Percentiles rank a stretch among this genome's conserved stretches.
Conservation (phyloP, 768 basidiomycete species). For the Serpula lacrymans region DNA sequence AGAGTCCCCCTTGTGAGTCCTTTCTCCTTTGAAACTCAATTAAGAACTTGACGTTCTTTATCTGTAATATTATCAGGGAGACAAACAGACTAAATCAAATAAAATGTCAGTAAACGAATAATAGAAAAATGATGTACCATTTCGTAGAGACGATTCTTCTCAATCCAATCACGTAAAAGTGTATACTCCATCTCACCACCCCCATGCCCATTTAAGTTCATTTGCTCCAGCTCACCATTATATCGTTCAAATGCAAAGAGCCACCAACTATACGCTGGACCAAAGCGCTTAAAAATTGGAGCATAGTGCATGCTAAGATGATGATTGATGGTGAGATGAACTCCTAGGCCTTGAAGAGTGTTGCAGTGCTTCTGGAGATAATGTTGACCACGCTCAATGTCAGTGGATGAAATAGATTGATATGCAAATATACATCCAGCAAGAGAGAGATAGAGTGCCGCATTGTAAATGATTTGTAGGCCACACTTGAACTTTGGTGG, state of each 20-base stretch:
- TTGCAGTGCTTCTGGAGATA: conserved; percentile 20
- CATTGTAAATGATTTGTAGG: conserved; percentile 6
- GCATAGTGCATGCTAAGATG: too few relatives aligned
- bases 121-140: too few relatives aligned
- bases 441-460: background rate
- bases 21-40: too few relatives aligned
- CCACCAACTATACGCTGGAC: too few relatives aligned
- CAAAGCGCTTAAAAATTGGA: too few relatives aligned
- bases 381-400: conserved; percentile 19
- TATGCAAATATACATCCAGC: conserved; percentile 16
- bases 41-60: too few relatives aligned
- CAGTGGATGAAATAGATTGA: conserved; percentile 16
- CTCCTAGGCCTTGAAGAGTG: conserved; percentile 8
- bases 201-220: background rate
- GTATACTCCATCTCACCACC: background rate
- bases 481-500: conserved; percentile 9
- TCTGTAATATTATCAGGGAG: too few relatives aligned
- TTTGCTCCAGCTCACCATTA: background rate
- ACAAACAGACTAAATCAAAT: too few relatives aligned
- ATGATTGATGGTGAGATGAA: too few relatives aligned
- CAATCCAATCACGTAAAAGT: background rate
- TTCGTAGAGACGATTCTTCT: too few relatives aligned
- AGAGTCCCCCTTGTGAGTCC: too few relatives aligned
- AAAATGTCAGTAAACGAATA: too few relatives aligned
- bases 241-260: conserved; percentile 1